Base-by-base conservation (phyloP, 768 basidiomycete genomes). In the Leucocoprinus leucothites region DNA sequence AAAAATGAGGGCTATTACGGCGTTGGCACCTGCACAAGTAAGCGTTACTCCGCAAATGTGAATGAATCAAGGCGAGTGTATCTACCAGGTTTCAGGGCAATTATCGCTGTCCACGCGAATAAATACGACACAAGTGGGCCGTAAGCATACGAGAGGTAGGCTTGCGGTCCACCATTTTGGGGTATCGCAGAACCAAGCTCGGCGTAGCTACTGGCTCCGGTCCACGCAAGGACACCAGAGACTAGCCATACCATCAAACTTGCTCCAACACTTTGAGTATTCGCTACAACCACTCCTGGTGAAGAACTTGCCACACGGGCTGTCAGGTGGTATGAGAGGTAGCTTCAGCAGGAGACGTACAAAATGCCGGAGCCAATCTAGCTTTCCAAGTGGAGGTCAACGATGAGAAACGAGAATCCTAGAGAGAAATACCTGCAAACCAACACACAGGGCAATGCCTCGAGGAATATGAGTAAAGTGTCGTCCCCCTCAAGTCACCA, bases 321-420 rank as follows among this genome's bases (percentile, higher is more conserved):
- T 25, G 25, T 41, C 48, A 44, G 34, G 36, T 46, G 22, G 38
- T 35, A 5, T 31, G 31, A 5, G 22, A 36, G 40, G 7, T 34
- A 8, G 11, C 18, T 19, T 21, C 25, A 26, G 16, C 19, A 34
- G 16, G 28, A 11, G 19, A 44, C 87, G 60, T 65, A 93, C 91
- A 96, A 97, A 56, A 97, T 97, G 31, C 94, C 94, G 16, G 93
- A 95, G 14, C 94, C 94, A 69, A 93, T 90, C 86, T 89, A 44
- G 41, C 42, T 38, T n/a, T 35, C 48, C 49, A 47, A 51, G 16
- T 51, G 14, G 25, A 36, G 35, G 40, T 57, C 19, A 58, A 25
- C 31, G 18, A 25, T 18, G 35, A 18, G 18, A 9, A 18, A 22
- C 22, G 3, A 1, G 26, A 25, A 38, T 26, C 38, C 25, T 3